Conservation (phyloP, 1,284 basidiomycete species). For the Hemileia vastatrix region DNA sequence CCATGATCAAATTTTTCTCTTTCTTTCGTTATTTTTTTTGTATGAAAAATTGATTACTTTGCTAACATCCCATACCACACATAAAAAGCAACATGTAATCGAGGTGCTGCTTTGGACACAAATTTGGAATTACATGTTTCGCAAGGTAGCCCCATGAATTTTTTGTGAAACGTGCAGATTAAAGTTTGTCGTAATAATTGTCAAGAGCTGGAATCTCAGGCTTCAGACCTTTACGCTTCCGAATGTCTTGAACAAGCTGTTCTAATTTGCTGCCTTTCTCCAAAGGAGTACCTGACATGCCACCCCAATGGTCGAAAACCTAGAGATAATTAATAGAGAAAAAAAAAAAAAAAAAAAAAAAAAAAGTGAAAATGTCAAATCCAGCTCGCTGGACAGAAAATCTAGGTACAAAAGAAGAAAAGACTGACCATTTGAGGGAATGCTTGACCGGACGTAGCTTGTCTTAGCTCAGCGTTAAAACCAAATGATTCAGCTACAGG, state of each 20-base stretch:
- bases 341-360: not conserved
- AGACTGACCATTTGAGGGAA: conserved; percentile 80
- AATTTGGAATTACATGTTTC: too few species aligned
- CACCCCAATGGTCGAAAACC: conserved; percentile 44
- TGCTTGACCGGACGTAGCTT: conserved; percentile 88
- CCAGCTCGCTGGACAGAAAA: conserved; percentile 8
- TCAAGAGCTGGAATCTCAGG: conserved; percentile 55
- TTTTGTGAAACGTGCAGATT: too few species aligned
- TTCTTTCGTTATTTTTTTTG: too few species aligned
- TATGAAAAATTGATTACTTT: too few species aligned
- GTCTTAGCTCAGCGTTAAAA: conserved; percentile 93
- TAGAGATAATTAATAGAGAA: conserved; percentile 5
- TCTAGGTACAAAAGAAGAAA: conserved; percentile 59
- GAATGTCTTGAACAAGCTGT: conserved; percentile 71
- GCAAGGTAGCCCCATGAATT: too few species aligned
- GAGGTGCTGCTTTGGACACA: too few species aligned
- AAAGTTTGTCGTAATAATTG: conserved; percentile 76
- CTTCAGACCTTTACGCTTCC: conserved; percentile 87
- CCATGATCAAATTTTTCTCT: too few species aligned
- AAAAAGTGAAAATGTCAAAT: not conserved
- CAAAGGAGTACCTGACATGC: conserved; percentile 20
- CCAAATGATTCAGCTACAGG: conserved; percentile 97
- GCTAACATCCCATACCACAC: too few species aligned
- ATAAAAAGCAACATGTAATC: too few species aligned
- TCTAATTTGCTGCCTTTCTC: conserved; percentile 73